phyloP scores from a whole-genome alignment of 495 filamentous ascomycete species.

The Neurospora sublineolata region DNA sequence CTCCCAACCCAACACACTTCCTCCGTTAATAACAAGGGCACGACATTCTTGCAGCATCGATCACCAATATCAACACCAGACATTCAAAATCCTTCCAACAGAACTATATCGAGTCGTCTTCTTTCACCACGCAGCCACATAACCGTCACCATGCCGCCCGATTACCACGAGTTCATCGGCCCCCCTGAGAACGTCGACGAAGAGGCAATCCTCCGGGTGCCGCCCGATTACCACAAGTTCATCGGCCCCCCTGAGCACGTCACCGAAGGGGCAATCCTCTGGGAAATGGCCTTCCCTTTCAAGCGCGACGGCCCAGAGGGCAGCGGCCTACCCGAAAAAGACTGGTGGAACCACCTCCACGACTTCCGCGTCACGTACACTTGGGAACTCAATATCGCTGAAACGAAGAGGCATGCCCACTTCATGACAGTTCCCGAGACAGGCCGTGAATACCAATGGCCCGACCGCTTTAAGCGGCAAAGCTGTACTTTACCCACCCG shows the following conservation, averaged over 20 bases:
- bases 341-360: background rate
- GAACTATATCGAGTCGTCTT: too few relatives aligned
- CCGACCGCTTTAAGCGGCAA: background rate
- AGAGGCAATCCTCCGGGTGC: background rate
- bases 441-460: background rate
- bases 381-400: background rate
- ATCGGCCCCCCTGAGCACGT: background rate
- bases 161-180: background rate
- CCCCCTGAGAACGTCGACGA: background rate
- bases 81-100: too few relatives aligned
- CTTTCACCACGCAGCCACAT: too few relatives aligned
- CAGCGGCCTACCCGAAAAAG: background rate
- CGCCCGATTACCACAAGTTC: background rate
- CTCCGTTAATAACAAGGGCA: too few relatives aligned
- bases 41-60: too few relatives aligned
- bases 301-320: background rate
- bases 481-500: background rate
- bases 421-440: background rate
- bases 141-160: too few relatives aligned
- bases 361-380: background rate
- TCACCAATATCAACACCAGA: too few relatives aligned
- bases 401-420: background rate
- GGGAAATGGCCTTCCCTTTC: background rate
- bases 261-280: background rate
- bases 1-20: too few relatives aligned